Base-by-base conservation (phyloP, 2,329 filamentous ascomycete genomes). In the Pyrenochaeta sp. region DNA sequence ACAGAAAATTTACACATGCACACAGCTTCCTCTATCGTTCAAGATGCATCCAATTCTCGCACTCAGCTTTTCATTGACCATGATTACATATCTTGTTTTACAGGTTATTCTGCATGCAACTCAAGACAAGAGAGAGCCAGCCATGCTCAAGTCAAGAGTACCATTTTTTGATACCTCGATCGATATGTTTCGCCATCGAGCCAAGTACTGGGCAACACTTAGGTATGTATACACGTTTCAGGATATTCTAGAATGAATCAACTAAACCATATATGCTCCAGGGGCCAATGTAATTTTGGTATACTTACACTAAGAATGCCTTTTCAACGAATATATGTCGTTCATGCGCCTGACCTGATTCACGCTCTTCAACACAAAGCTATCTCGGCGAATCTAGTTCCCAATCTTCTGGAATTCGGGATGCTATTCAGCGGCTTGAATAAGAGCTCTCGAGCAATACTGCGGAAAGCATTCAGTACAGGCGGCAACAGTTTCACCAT, bases 301-400 rank as follows among this genome's bases (percentile, higher is more conserved):
- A 21, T 72, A 72, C 41, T n/a, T n/a, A 77, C 74, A 4, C 48
- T 79, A 15, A 46, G 66, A 3, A 57, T 78, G 23, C 72, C 73
- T 1, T 72, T 73, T 3, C 61, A 69, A 20, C 72, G 73, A 35
- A 61, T 76, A 35, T 77, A 77, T 34, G 60, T 77, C 7, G 65
- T 76, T 9, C 71, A 71, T 7, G 63, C 60, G 2, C 62, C 68
- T 0, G 45, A 67, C 0, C 51, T 78, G 14, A 69, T 77, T 18
- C 61, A 68, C 7, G 41, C 31, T 0, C 65, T 74, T 3, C 74
- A 77, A 42, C 72, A 68, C 27, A 71, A 74, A 43, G 58, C 58
- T 39, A 72, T 68, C 37, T 53, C 46, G 1, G 46, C 72, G 6
- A 69, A 69, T 0, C 77, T 77, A 35, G 64, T 66, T 2, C 71